Percentiles rank a stretch among this genome's conserved stretches.
Evolutionary conservation across 352 stramenopile species (phyloP).

Genomic region (Globisporangium acanthophoron): DNA sequence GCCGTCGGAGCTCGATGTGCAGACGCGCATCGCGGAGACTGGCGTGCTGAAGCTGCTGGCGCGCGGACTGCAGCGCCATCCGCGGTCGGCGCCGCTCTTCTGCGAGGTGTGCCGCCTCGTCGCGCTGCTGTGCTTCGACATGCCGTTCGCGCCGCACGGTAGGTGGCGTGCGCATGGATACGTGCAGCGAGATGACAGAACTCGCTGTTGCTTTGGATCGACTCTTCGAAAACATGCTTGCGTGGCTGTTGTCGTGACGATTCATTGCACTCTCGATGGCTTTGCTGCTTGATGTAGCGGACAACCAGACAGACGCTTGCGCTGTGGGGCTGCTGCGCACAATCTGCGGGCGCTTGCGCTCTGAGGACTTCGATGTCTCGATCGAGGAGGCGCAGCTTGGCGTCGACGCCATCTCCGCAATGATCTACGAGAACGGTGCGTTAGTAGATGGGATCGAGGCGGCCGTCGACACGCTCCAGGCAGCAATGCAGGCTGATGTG

Average conservation of each 20-base stretch:
- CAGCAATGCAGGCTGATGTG: too few relatives aligned
- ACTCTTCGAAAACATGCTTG: not conserved
- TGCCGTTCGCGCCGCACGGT: conserved; percentile 37
- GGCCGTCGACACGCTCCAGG: too few relatives aligned
- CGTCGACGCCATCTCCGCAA: conserved; percentile 22
- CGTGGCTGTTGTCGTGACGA: too few relatives aligned
- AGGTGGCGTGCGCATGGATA: not conserved
- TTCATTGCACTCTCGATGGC: too few relatives aligned
- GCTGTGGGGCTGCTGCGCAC: conserved; percentile 21
- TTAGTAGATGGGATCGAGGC: too few relatives aligned
- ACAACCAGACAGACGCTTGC: conserved; percentile 52
- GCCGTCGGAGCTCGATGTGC: conserved; percentile 46
- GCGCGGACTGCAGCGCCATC: conserved; percentile 24
- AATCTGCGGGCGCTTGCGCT: conserved; percentile 21
- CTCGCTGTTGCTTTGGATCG: not conserved
- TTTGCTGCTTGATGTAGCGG: conserved; percentile 16
- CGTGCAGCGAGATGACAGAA: too few relatives aligned
- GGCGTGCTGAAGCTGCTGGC: conserved; percentile 29
- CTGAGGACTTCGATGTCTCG: not conserved
- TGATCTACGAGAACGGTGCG: conserved; percentile 46
- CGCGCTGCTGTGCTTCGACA: conserved; percentile 48
- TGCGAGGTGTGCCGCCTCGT: conserved; percentile 32
- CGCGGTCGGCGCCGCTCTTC: conserved; percentile 20
- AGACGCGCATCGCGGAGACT: conserved; percentile 43
- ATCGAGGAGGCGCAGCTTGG: conserved; percentile 21